Conservation (phyloP, 148 eudicot genomes). For the Linanthus parryae region DNA sequence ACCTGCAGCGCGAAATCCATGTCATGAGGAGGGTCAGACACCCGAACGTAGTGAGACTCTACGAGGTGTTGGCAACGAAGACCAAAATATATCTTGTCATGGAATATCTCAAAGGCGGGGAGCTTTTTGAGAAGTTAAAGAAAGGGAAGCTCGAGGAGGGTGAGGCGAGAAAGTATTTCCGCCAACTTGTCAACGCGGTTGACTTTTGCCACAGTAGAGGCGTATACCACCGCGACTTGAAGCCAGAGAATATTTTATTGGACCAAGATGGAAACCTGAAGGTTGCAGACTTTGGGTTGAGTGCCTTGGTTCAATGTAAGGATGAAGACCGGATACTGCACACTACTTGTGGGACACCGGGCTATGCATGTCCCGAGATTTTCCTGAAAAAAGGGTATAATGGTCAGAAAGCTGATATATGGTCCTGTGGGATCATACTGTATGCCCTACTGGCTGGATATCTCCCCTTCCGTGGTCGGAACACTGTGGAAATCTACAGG, state of each 20-base stretch:
- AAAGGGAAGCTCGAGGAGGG: constrained; percentile 19
- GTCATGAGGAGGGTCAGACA: constrained; percentile 13
- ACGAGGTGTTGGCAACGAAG: constrained; percentile 19
- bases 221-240: constrained; percentile 25
- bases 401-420: constrained; percentile 24
- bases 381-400: constrained; percentile 21
- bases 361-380: constrained; percentile 26
- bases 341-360: constrained; percentile 27
- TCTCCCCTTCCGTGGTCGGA: constrained; percentile 23
- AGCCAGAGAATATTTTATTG: constrained; percentile 23
- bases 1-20: constrained; percentile 17
- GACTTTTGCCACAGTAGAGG: constrained; percentile 28
- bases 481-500: constrained; percentile 22
- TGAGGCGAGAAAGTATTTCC: constrained; percentile 13
- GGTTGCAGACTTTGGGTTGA: constrained; percentile 27
- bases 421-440: constrained; percentile 27
- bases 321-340: constrained; percentile 24
- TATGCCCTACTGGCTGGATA: constrained; percentile 24
- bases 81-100: constrained; percentile 18
- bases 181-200: constrained; percentile 15
- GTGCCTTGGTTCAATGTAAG: constrained; percentile 23
- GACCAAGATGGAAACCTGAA: constrained; percentile 22
- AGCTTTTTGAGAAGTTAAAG: constrained; percentile 12
- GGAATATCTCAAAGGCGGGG: constrained; percentile 19
- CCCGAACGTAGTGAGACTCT: constrained; percentile 13